Evolutionary conservation across 2,329 filamentous ascomycete species (phyloP), one percentile per base, ranked within the genome.

Genomic region (Niveomyces coronatus): DNA sequence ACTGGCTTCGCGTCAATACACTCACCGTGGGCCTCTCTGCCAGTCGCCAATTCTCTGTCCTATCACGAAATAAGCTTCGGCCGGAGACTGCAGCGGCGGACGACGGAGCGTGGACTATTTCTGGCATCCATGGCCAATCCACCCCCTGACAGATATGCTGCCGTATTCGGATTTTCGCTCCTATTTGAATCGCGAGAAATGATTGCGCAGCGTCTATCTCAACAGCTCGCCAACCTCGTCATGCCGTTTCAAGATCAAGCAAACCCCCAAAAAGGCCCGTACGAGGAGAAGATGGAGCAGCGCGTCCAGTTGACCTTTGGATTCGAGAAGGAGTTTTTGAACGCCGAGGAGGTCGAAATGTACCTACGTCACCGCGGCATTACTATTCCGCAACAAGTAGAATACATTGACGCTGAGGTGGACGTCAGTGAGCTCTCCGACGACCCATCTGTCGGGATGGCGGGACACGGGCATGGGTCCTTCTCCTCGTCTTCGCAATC

Each of bases 321-420:
- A 0, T 82, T 79, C 44, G 72, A 82, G 42, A 83, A 83, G 4
- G 74, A 84, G 35, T 91, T 85, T 65, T 84, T 82, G 47, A 84
- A 91, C 51, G 63, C 77, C 0, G 71, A 84, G 42, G 85, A 91
- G 53, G 78, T 87, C 0, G 82, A 91, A 55, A 67, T 73, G 10
- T 91, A 87, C 52, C 61, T 93, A 3, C 70, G 69, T 28, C 67
- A 72, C 35, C 70, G 72, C 20, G 78, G 78, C 5, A 71, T 86
- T 20, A 54, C 64, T 31, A 76, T 87, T 36, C 71, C 80, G 9
- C 68, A 71, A 0, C 62, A 66, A 9, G 65, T 71, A 9, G 77
- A 82, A 14, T 77, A 72, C 39, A 64, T 82, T 2, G 70, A 72
- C 33, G 70, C 71, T 8, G 68, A 81, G 34, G 57, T 82, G 16